These are phyloP conservation scores for Capsella bursapastoris DNA, from an alignment of 345 rosid species.

Conservation along the genomic window DNA sequence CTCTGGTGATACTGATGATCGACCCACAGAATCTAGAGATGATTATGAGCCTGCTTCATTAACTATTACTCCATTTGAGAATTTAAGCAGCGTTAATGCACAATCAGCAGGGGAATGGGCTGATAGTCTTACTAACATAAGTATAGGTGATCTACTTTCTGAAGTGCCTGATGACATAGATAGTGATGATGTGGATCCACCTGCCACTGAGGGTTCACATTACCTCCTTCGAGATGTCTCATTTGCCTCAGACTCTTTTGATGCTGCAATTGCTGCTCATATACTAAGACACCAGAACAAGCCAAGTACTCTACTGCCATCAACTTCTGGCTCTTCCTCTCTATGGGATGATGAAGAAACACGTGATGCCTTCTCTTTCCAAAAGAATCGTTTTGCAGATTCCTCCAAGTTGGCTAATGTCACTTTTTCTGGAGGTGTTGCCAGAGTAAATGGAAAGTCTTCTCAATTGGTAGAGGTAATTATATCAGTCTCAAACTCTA, in stretches of 20 bases:
- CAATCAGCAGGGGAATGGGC: conserved; percentile 92
- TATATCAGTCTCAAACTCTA: conserved; percentile 8
- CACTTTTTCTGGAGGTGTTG: conserved; percentile 44
- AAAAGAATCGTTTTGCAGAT: conserved; percentile 51
- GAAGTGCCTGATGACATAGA: conserved; percentile 63
- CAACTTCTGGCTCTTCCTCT: conserved; percentile 60
- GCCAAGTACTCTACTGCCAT: conserved; percentile 47
- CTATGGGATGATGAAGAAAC: conserved; percentile 99
- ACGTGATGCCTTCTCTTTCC: conserved; percentile 94
- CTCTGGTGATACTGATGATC: conserved; percentile 44
- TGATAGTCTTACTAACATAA: conserved; percentile 90
- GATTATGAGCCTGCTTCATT: conserved; percentile 37
- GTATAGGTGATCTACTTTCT: conserved; percentile 87
- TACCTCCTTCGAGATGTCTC: conserved; percentile 64
- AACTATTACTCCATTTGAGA: conserved; percentile 38
- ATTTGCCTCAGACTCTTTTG: conserved; percentile 93
- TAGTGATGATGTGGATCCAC: conserved; percentile 47
- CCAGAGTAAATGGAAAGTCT: conserved; percentile 44
- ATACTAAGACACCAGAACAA: conserved; percentile 76
- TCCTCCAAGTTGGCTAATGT: conserved; percentile 41
- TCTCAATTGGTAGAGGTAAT: conserved; percentile 54
- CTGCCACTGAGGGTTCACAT: conserved; percentile 52
- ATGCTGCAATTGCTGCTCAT: conserved; percentile 99
- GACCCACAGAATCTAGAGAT: conserved; percentile 40
- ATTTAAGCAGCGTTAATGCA: conserved; percentile 46